phyloP scores from a whole-genome alignment of 2,329 filamentous ascomycete species.

The Fusarium lyarnte region DNA sequence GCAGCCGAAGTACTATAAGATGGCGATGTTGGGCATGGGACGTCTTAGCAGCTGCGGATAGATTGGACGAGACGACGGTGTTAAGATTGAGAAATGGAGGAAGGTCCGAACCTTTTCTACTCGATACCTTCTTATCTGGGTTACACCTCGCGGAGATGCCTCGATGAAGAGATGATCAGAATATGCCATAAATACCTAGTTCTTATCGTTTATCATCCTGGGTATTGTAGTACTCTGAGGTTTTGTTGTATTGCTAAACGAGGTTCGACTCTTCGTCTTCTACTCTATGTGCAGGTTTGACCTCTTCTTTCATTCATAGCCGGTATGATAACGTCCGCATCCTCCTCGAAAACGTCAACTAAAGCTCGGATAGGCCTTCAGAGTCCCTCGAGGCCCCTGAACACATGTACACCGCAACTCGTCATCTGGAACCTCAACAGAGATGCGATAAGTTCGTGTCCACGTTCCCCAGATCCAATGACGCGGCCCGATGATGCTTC shows the following conservation, averaged over 20 bases:
- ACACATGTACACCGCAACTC: background rate
- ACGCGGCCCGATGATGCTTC: background rate
- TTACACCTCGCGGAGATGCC: conserved; percentile 11
- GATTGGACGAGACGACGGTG: background rate
- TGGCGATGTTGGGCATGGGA: background rate
- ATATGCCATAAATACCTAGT: background rate
- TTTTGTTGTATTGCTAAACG: background rate
- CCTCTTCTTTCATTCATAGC: too few relatives aligned
- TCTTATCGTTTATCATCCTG: background rate
- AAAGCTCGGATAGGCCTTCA: background rate
- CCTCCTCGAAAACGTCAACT: background rate
- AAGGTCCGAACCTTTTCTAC: conserved; percentile 22
- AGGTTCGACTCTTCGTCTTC: background rate
- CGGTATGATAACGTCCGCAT: too few relatives aligned
- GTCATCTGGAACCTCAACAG: conserved; percentile 9
- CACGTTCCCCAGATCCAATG: background rate
- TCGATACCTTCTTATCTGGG: background rate
- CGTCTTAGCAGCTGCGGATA: background rate
- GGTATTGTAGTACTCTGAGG: background rate
- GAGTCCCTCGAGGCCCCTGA: background rate
- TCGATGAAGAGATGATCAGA: background rate
- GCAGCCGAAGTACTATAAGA: background rate
- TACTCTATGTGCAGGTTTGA: background rate
- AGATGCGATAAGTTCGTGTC: conserved; percentile 25
- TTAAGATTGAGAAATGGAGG: background rate